phyloP scores from a whole-genome alignment of 768 basidiomycete species.

The Cystobasidium onofrii region DNA sequence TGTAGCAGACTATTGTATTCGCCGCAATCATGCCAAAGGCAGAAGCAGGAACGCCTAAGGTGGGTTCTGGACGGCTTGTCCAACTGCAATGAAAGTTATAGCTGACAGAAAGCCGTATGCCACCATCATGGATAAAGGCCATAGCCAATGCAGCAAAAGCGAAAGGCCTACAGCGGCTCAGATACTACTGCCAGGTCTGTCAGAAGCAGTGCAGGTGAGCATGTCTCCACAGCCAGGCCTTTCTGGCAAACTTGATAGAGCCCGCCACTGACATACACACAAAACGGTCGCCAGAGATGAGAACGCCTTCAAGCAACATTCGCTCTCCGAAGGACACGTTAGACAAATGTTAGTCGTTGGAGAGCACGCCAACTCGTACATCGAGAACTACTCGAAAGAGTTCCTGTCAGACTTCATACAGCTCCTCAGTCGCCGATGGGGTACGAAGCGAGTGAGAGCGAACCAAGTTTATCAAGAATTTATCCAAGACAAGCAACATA shows the following conservation, averaged over 20 bases:
- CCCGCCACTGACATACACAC: not conserved
- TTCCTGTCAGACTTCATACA: conserved; percentile 91
- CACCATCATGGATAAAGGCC: not conserved
- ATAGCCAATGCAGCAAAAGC: conserved; percentile 69
- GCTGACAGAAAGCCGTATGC: not conserved
- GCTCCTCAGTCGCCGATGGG: conserved; percentile 78
- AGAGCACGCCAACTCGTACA: conserved; percentile 83
- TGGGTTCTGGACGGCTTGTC: not conserved
- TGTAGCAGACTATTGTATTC: not conserved
- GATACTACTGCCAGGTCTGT: conserved; percentile 99
- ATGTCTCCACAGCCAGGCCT: not conserved
- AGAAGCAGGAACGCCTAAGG: conserved; percentile 30
- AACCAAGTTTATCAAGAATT: conserved; percentile 97
- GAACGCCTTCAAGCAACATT: conserved; percentile 97
- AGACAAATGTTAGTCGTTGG: conserved; percentile 97
- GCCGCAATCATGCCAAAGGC: conserved; percentile 10
- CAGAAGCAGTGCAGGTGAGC: conserved; percentile 78
- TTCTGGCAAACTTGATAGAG: not conserved
- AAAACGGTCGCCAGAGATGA: conserved; percentile 56
- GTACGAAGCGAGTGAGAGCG: conserved; percentile 86
- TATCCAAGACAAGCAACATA: conserved; percentile 82
- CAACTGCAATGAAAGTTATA: not conserved
- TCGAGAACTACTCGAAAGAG: conserved; percentile 73
- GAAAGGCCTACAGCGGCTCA: conserved; percentile 74
- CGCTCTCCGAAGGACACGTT: conserved; percentile 76